phyloP scores from a whole-genome alignment of 2,329 filamentous ascomycete species.

The Verruconis gallopava region DNA sequence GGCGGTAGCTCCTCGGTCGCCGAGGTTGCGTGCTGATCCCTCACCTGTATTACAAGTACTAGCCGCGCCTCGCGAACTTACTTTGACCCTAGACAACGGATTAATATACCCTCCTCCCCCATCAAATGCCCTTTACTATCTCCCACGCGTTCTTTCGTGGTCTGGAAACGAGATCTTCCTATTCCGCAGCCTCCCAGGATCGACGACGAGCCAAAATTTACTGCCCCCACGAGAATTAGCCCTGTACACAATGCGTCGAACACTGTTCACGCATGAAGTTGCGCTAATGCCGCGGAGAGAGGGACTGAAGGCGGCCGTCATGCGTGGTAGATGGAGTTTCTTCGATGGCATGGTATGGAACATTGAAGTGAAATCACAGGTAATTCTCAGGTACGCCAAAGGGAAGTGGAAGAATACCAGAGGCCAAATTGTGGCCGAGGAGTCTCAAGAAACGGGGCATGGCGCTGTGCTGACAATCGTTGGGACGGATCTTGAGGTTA shows the following conservation, averaged over 20 bases:
- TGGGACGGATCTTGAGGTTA: constrained; percentile 3
- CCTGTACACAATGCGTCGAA: constrained; percentile 9
- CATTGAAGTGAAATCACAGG: constrained; percentile 1
- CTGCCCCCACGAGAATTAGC: constrained; percentile 7
- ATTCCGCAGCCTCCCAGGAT: constrained; percentile 4
- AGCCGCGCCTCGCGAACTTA: constrained; percentile 5
- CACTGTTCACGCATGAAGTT: constrained; percentile 9
- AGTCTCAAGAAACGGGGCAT: background rate
- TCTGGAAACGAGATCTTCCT: constrained; percentile 11
- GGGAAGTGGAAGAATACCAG: constrained; percentile 7
- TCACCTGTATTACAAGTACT: background rate
- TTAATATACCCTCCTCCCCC: constrained; percentile 9
- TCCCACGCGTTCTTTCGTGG: constrained; percentile 9
- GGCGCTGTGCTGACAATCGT: constrained; percentile 4
- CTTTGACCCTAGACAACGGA: constrained; percentile 7
- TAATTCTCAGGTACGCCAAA: constrained; percentile 7
- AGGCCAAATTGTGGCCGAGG: constrained; percentile 7
- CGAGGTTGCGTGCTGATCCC: constrained; percentile 1
- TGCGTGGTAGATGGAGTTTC: constrained; percentile 6
- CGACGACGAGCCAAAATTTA: too few relatives aligned
- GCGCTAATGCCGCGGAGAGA: constrained; percentile 5
- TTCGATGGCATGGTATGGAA: constrained; percentile 8
- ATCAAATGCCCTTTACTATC: constrained; percentile 8
- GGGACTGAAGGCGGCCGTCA: constrained; percentile 2
- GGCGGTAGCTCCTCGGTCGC: background rate